These are phyloP conservation scores for Camelina neglecta DNA, from an alignment of 345 rosid species.

Conservation along the genomic window DNA sequence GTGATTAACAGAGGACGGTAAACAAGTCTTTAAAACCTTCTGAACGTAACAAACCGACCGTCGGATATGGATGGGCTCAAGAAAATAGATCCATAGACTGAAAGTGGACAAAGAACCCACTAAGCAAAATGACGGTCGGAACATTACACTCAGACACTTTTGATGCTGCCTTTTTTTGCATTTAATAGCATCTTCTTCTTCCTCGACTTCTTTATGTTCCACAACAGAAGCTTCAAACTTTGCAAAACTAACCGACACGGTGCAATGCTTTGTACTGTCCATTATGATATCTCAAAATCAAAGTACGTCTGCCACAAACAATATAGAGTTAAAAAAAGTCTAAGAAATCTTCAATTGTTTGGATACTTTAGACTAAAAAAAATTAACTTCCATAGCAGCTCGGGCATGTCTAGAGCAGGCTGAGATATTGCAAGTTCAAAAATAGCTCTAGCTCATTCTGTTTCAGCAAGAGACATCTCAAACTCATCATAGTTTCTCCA, in stretches of 20 bases:
- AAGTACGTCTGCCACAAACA: background rate
- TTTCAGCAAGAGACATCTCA: background rate
- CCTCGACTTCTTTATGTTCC: slow-evolving; percentile 17
- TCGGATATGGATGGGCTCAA: no score
- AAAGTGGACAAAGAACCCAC: no score
- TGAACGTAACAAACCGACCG: no score
- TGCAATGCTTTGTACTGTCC: slow-evolving; percentile 65
- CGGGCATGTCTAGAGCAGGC: background rate
- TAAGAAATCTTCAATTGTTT: background rate
- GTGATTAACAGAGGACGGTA: no score
- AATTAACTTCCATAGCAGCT: background rate
- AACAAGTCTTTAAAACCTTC: no score
- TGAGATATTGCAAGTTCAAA: slow-evolving; percentile 1
- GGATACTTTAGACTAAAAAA: background rate
- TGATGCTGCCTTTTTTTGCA: background rate
- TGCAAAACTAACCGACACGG: slow-evolving; percentile 80
- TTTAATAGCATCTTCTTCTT: background rate
- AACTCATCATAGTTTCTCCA: background rate
- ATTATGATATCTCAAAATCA: background rate
- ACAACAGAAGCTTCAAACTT: slow-evolving; percentile 67
- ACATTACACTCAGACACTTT: background rate
- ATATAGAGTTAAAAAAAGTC: background rate
- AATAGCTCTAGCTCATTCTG: background rate
- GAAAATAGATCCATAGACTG: no score
- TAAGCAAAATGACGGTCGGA: no score